Evolutionary conservation across 345 rosid species (phyloP), one percentile per base, ranked within the genome.

Genomic region (Eucalyptus globulus): DNA sequence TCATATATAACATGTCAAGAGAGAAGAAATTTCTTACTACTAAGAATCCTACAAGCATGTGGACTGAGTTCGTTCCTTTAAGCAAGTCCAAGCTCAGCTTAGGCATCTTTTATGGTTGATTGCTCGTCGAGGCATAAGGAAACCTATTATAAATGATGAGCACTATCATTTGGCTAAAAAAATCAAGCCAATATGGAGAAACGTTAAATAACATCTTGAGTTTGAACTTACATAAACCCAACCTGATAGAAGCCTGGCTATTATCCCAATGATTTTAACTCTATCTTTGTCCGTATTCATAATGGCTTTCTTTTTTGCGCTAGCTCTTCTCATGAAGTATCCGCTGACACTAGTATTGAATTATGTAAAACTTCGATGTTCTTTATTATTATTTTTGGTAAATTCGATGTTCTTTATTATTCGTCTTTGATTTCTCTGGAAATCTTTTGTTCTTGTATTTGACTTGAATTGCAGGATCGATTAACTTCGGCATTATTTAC

Each of bases 341-440:
- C 1, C 1, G 9, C 1, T 19, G 7, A 72, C 8, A 17, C 8
- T 76, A 0, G 1, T 3, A 40, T 7, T 21, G 27, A 37, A 37
- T 11, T 8, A 21, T 22, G 15, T 37, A 21, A 21, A 72, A 40
- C 24, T 76, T 12, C 7, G 14, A 11, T 22, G 9, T 37, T 22
- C 45, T 72, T 72, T 17, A 76, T 76, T 69, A 44, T 44, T 44
- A 5, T 13, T 49, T 49, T 13, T 1, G 50, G 50, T 49, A 49
- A 49, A 49, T 72, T 6, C 6, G 8, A 10, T 22, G 8, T 19
- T 21, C 45, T 72, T 72, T 16, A 72, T 72, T 21, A 19, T 37
- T 72, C 27, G 1, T 76, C 27, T 6, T 76, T 37, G 47, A 22
- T 37, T 40, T 76, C 83, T 76, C 26, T 21, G 5, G 14, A 6